phyloP scores from a whole-genome alignment of 2,329 filamentous ascomycete species.

The Tolypocladium pustulatum region DNA sequence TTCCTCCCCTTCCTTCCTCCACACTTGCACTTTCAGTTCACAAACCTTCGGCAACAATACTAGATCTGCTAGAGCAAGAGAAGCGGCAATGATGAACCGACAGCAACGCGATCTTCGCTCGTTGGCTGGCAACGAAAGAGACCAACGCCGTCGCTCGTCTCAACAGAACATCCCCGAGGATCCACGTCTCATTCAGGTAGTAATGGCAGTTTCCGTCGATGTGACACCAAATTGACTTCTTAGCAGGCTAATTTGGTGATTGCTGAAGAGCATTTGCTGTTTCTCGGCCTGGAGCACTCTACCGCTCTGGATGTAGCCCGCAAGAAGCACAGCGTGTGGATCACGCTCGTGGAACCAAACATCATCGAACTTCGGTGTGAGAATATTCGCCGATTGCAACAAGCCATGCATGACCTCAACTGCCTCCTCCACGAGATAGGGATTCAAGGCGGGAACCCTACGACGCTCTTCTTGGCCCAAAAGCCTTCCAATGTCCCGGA shows the following conservation, averaged over 20 bases:
- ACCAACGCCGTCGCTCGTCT: not conserved
- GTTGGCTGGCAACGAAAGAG: not conserved
- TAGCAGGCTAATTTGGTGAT: conserved; percentile 16
- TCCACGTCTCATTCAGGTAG: not conserved
- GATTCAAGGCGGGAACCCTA: conserved; percentile 12
- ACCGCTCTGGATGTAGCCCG: conserved; percentile 17
- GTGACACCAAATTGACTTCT: conserved; percentile 3
- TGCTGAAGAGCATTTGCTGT: conserved; percentile 16
- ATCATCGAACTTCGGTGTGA: conserved; percentile 15
- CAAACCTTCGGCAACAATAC: not conserved
- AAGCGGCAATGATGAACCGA: not conserved
- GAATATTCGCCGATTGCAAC: conserved; percentile 12
- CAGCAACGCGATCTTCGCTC: not conserved
- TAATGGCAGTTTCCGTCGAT: not conserved
- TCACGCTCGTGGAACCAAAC: conserved; percentile 12
- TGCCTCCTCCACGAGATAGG: conserved; percentile 21
- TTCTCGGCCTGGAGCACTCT: conserved; percentile 12
- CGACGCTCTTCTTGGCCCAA: conserved; percentile 17
- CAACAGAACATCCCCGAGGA: not conserved
- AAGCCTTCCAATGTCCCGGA: conserved; percentile 6
- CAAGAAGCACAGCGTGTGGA: conserved; percentile 18
- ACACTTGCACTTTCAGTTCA: not conserved
- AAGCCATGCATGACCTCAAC: conserved; percentile 18
- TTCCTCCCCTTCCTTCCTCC: not conserved
- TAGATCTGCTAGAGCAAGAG: not conserved